Conservation (phyloP, 2,329 filamentous ascomycete genomes). For the Delphinella strobiligena region DNA sequence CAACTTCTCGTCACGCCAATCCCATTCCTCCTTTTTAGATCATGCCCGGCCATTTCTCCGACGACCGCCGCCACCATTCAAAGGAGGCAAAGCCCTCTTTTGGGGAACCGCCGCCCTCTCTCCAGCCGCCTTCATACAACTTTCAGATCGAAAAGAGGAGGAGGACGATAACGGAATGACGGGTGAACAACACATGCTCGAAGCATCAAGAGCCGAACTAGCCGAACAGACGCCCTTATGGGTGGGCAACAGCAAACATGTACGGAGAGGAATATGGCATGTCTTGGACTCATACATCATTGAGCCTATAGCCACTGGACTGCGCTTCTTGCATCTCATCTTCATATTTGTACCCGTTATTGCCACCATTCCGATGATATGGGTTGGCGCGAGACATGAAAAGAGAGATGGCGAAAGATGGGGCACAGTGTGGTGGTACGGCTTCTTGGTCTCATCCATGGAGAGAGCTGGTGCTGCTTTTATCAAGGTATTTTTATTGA, state of each 20-base stretch:
- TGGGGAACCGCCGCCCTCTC: constrained; percentile 33
- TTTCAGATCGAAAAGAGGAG: constrained; percentile 38
- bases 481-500: constrained; percentile 67
- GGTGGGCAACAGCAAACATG: constrained; percentile 45
- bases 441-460: constrained; percentile 77
- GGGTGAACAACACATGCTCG: constrained; percentile 75
- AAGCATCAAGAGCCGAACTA: constrained; percentile 67
- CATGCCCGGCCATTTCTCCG: too few relatives aligned
- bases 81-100: constrained; percentile 21
- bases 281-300: constrained; percentile 60
- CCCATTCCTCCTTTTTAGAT: too few relatives aligned
- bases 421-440: constrained; percentile 91
- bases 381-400: constrained; percentile 56
- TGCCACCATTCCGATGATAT: constrained; percentile 64
- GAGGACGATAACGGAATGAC: constrained; percentile 46
- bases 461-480: constrained; percentile 89
- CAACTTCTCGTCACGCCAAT: too few relatives aligned
- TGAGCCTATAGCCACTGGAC: constrained; percentile 75
- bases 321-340: constrained; percentile 78
- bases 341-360: constrained; percentile 88
- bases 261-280: constrained; percentile 49
- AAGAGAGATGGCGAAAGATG: constrained; percentile 60
- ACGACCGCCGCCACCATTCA: constrained; percentile 24
- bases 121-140: constrained; percentile 47
- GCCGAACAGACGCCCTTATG: constrained; percentile 53